Conservation (phyloP, 2,329 filamentous ascomycete species). For the Knufia petricola region DNA sequence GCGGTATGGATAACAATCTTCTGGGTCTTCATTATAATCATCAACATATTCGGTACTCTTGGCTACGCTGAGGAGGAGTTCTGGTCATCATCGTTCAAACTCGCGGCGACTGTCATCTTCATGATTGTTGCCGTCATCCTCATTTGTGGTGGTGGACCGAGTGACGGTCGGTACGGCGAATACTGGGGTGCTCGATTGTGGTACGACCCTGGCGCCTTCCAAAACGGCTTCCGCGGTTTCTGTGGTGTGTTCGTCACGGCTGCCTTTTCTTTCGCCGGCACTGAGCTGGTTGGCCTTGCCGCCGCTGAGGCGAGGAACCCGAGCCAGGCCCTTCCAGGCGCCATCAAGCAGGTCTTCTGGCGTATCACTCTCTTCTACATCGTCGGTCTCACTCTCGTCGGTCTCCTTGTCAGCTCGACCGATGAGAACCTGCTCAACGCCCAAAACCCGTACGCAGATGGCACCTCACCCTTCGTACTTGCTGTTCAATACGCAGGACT, state of each 20-base stretch:
- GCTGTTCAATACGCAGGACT: conserved; percentile 53
- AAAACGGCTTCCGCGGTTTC: conserved; percentile 42
- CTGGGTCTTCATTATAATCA: conserved; percentile 56
- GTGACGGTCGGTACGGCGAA: conserved; percentile 24
- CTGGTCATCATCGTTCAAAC: conserved; percentile 67
- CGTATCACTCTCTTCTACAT: conserved; percentile 43
- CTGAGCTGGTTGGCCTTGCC: conserved; percentile 44
- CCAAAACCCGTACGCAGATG: conserved; percentile 29
- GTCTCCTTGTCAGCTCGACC: conserved; percentile 34
- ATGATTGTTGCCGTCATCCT: conserved; percentile 16
- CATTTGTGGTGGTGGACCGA: conserved; percentile 31
- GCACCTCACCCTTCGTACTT: conserved; percentile 56
- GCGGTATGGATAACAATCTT: conserved; percentile 59
- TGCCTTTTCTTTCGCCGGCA: conserved; percentile 49
- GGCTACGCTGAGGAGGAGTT: conserved; percentile 80
- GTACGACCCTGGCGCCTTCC: conserved; percentile 40
- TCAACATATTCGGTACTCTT: conserved; percentile 75
- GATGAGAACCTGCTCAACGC: conserved; percentile 32
- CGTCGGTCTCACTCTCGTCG: conserved; percentile 36
- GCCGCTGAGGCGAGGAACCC: conserved; percentile 46
- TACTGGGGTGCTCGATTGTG: conserved; percentile 48
- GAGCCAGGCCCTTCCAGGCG: conserved; percentile 37
- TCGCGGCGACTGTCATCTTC: conserved; percentile 45
- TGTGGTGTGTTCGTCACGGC: conserved; percentile 47
- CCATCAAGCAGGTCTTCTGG: conserved; percentile 44